Base-by-base conservation (phyloP, 495 filamentous ascomycete genomes). In the Penicillium nucicola region DNA sequence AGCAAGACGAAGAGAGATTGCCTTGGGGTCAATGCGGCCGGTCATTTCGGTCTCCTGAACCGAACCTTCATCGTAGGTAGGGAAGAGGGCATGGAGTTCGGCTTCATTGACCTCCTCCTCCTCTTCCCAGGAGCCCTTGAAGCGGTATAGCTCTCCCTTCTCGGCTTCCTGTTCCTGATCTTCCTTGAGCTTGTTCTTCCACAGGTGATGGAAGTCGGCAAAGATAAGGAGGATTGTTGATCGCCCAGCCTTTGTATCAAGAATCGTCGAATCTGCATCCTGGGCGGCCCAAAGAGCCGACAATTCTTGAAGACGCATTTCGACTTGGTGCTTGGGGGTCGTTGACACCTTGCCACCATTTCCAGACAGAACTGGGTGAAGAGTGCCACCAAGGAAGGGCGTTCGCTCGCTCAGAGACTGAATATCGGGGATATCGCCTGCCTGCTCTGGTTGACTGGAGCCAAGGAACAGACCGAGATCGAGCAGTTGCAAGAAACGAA, bases 401-500 rank as follows among this genome's bases (percentile, higher is more conserved):
- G 83, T 83, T 19, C 74, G 69, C 2, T 68, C 54, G 47, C 77
- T 75, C 33, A 87, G 63, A 13, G 68, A 58, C 14, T 57, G 56
- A 10, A 76, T 66, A 20, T 50, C 58, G 57, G 53, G 57, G 22
- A 53, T 33, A 43, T 60, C 50, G 39, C 58, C 48, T 6, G 62
- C 46, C 18, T 61, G 14, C 4, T 61, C 51, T 6, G 53, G 50
- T n/a, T 56, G 45, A 25, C 45, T 60, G 5, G 64, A 75, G 32
- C 76, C 74, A 23, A 96, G 66, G 13, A 79, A 85, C 25, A 95
- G 61, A 11, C 91, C 90, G 48, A 92, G 64, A 53, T 87, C 85
- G 10, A 99, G 74, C 46, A 89, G 85, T 45, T 87, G 82, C 8
- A 97, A 77, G 56, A 97, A 90, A 38, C 86, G 88, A 50, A 92